Evolutionary conservation across 179 eudicot genomes (phyloP).

Genomic region (Patellifolia procumbens): DNA sequence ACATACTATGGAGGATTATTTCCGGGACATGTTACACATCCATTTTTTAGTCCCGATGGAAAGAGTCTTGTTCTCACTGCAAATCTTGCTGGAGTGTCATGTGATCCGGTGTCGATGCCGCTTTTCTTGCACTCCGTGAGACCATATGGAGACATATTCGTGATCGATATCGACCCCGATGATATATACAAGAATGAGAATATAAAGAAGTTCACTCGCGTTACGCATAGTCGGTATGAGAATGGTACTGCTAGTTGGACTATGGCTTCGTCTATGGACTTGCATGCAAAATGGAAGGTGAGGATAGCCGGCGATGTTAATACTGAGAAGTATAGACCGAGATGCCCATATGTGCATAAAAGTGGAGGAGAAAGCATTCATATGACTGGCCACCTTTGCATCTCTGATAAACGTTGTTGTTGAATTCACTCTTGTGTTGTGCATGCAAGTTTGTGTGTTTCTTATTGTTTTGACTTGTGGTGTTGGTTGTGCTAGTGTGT

Average conservation of each 20-base stretch:
- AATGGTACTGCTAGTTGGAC: slow-evolving; percentile 17
- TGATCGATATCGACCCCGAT: neutral
- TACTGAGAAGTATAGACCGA: neutral
- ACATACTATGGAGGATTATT: neutral
- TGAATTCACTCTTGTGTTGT: no score
- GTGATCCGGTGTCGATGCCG: slow-evolving; percentile 22
- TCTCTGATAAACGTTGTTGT: slow-evolving; percentile 17
- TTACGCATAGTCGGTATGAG: slow-evolving; percentile 15
- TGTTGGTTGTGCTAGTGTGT: no score
- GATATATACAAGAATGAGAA: slow-evolving; percentile 6
- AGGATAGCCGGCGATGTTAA: neutral
- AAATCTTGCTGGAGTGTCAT: slow-evolving; percentile 6
- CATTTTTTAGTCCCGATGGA: slow-evolving; percentile 9
- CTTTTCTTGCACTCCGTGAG: slow-evolving; percentile 6
- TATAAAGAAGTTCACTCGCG: neutral
- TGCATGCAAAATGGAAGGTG: neutral
- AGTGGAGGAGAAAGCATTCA: neutral
- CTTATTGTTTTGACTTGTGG: no score
- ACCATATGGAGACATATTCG: slow-evolving; percentile 15
- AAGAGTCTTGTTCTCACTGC: neutral
- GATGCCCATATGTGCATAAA: neutral
- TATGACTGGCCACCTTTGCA: slow-evolving; percentile 3
- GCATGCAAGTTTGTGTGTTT: no score
- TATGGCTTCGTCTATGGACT: neutral
- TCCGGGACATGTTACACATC: neutral